Percentiles rank a stretch among this genome's conserved stretches.
These are phyloP conservation scores for Globisporangium parvum DNA, from an alignment of 352 stramenopile species.

Conservation along the genomic window DNA sequence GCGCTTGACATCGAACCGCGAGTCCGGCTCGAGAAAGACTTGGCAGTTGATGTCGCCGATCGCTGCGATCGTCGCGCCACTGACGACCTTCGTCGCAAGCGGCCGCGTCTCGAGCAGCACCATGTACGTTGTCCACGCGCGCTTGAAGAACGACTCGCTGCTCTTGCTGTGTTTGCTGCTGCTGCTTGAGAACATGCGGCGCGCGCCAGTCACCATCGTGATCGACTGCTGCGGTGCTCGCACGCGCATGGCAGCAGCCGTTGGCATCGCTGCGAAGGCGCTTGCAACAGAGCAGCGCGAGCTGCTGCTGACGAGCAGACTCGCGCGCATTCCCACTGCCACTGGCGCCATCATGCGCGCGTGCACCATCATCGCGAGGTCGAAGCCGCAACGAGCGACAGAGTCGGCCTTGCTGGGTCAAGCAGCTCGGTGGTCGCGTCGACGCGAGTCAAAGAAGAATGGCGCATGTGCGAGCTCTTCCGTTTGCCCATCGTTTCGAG, in stretches of 20 bases:
- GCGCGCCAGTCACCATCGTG: neutral
- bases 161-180: neutral
- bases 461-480: neutral
- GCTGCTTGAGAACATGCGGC: neutral
- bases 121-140: slow-evolving; percentile 49
- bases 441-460: neutral
- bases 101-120: slow-evolving; percentile 48
- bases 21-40: slow-evolving; percentile 35
- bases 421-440: neutral
- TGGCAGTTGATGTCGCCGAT: slow-evolving; percentile 69
- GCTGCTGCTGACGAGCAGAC: neutral
- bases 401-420: neutral
- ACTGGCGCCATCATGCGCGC: neutral
- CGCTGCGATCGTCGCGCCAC: slow-evolving; percentile 48
- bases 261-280: neutral
- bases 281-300: neutral
- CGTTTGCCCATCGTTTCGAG: neutral
- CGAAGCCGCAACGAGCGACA: neutral
- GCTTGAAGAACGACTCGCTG: slow-evolving; percentile 15
- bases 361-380: neutral
- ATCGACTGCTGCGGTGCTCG: neutral
- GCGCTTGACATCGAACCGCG: slow-evolving; percentile 39
- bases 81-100: slow-evolving; percentile 62
- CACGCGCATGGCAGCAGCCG: neutral
- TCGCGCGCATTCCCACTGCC: slow-evolving; percentile 1